Percentiles rank a stretch among this genome's conserved stretches.
Conservation (phyloP, 768 basidiomycete species). For the Rubroboletus pulcherrimus region DNA sequence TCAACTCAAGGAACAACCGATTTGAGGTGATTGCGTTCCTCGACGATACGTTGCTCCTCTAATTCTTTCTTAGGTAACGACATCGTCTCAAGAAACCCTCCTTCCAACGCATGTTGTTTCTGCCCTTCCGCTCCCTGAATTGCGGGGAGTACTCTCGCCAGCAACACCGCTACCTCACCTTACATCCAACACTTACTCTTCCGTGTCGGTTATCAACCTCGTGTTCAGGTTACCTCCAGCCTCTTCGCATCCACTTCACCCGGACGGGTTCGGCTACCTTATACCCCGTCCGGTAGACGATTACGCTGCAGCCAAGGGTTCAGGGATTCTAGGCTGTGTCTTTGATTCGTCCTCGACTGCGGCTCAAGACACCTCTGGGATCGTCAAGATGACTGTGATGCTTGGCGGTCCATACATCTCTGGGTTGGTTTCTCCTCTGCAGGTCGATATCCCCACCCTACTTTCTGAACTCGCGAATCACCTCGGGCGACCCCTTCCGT, state of each 20-base stretch:
- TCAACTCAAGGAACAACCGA: conserved; percentile 30
- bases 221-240: conserved; percentile 58
- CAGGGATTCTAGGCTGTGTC: conserved; percentile 75
- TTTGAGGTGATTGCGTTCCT: conserved; percentile 42
- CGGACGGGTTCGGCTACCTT: conserved; percentile 91
- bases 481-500: conserved; percentile 45
- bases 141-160: conserved; percentile 43
- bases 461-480: conserved; percentile 41
- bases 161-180: conserved; percentile 56
- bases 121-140: conserved; percentile 60
- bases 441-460: conserved; percentile 23
- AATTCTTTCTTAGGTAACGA: conserved; percentile 28
- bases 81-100: conserved; percentile 32
- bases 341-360: conserved; percentile 83
- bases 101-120: conserved; percentile 71
- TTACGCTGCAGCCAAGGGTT: conserved; percentile 38
- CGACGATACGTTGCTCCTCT: conserved; percentile 1
- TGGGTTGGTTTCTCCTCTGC: conserved; percentile 10
- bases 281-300: conserved; percentile 69
- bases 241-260: conserved; percentile 51
- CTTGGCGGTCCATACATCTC: conserved; percentile 70
- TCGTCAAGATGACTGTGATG: conserved; percentile 88
- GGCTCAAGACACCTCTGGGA: conserved; percentile 46
- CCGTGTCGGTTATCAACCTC: conserved; percentile 86
- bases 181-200: conserved; percentile 63